Evolutionary conservation across 441 rosid genomes (phyloP).

Genomic region (Corymbia citriodora): DNA sequence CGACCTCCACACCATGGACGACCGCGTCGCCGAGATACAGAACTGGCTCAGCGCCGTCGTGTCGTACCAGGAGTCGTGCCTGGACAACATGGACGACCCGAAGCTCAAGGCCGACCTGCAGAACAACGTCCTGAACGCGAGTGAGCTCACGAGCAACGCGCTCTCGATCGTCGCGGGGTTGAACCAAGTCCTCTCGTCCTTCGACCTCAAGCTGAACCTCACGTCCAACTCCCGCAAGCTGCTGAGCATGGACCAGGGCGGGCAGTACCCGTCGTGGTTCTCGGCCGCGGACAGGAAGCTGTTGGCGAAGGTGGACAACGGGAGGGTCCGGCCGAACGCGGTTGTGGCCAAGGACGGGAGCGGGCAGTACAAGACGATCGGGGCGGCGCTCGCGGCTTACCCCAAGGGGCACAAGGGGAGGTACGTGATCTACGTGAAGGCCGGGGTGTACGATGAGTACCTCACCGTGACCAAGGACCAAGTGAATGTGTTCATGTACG

Average conservation of each 20-base stretch:
- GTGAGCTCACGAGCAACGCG: constrained; percentile 48
- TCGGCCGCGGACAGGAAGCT: constrained; percentile 22
- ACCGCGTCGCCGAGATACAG: constrained; percentile 37
- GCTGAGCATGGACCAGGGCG: not conserved
- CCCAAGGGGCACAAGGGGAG: constrained; percentile 30
- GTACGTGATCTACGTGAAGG: constrained; percentile 41
- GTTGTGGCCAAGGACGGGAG: constrained; percentile 57
- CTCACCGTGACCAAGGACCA: constrained; percentile 7
- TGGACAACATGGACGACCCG: constrained; percentile 44
- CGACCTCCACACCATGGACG: constrained; percentile 21
- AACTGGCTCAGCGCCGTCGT: constrained; percentile 62
- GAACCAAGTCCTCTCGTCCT: constrained; percentile 24
- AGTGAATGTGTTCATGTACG: constrained; percentile 24
- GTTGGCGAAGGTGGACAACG: constrained; percentile 10
- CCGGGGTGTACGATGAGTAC: constrained; percentile 32
- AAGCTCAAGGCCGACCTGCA: constrained; percentile 15
- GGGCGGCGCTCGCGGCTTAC: constrained; percentile 32
- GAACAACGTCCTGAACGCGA: constrained; percentile 27
- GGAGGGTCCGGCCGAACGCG: constrained; percentile 17
- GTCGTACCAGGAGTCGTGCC: constrained; percentile 55
- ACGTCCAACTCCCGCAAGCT: constrained; percentile 11
- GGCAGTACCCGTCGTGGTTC: constrained; percentile 26
- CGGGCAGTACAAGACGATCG: constrained; percentile 35
- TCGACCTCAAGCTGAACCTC: constrained; percentile 30
- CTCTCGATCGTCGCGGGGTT: constrained; percentile 38